Evolutionary conservation across 2,329 filamentous ascomycete genomes (phyloP).

Genomic region (Talaromyces atroroseus): DNA sequence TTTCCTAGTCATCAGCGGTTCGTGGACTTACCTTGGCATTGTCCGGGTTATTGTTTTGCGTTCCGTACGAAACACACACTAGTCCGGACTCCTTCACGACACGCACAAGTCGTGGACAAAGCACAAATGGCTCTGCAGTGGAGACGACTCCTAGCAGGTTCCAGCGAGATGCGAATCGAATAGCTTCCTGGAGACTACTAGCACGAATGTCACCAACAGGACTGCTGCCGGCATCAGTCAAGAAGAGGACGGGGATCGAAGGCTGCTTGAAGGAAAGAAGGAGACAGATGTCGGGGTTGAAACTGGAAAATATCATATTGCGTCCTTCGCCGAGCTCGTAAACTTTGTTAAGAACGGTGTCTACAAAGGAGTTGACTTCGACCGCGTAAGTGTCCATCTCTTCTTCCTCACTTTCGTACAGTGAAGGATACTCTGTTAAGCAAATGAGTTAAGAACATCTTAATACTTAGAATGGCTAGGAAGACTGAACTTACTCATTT

Average conservation of each 20-base stretch:
- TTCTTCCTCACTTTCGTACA: conserved; percentile 88
- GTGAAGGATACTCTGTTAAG: conserved; percentile 77
- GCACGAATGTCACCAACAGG: conserved; percentile 84
- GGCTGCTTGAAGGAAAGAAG: conserved; percentile 95
- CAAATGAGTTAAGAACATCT: not conserved
- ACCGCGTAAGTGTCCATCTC: conserved; percentile 96
- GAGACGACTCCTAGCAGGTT: conserved; percentile 88
- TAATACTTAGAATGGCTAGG: not conserved
- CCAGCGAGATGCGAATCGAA: conserved; percentile 91
- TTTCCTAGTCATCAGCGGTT: not conserved
- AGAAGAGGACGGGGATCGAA: conserved; percentile 89
- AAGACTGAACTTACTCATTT: conserved; percentile 62
- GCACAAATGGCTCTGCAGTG: conserved; percentile 80
- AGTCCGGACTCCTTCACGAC: conserved; percentile 92
- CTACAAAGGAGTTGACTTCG: conserved; percentile 93
- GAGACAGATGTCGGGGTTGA: conserved; percentile 95
- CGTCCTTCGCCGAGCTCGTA: conserved; percentile 76
- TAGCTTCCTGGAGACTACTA: conserved; percentile 86
- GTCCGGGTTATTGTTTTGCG: conserved; percentile 76
- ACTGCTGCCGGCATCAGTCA: conserved; percentile 80
- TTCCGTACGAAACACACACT: conserved; percentile 93
- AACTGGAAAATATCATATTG: conserved; percentile 96
- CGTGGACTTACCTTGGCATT: conserved; percentile 70
- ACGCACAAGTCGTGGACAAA: conserved; percentile 79
- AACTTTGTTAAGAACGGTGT: conserved; percentile 83